A percentile compares a stretch with the other conserved stretches of the same genome.
phyloP scores from a whole-genome alignment of 2,329 filamentous ascomycete species.

The Penicillium janthinellum region DNA sequence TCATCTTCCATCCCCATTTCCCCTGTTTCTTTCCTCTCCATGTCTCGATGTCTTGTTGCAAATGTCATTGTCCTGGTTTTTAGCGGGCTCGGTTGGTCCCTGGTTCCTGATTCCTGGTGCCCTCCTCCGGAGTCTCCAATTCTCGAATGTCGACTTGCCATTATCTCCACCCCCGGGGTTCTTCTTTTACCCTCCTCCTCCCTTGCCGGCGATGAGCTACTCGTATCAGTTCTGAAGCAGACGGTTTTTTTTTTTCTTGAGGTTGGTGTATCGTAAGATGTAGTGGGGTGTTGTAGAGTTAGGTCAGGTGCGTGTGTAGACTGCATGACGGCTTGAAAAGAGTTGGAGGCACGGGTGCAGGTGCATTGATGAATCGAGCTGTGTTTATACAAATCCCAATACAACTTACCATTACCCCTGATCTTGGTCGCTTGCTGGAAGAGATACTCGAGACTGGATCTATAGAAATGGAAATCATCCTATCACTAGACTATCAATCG shows the following conservation, averaged over 20 bases:
- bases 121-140: not conserved
- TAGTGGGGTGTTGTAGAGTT: not conserved
- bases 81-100: slow-evolving; percentile 20
- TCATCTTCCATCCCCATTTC: slow-evolving; percentile 16
- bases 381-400: not conserved
- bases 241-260: slow-evolving; percentile 4
- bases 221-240: slow-evolving; percentile 24
- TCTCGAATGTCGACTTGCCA: not conserved
- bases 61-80: slow-evolving; percentile 29
- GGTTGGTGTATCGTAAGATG: not conserved
- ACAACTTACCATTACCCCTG: not conserved
- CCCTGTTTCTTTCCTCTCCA: not conserved
- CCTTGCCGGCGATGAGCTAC: slow-evolving; percentile 20
- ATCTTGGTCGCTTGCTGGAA: not conserved
- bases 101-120: slow-evolving; percentile 8
- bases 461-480: too few species aligned
- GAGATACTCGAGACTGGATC: too few species aligned
- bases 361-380: not conserved
- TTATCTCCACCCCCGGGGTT: not conserved
- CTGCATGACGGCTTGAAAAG: not conserved
- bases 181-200: not conserved
- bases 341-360: not conserved
- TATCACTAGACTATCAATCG: too few species aligned
- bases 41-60: slow-evolving; percentile 10
- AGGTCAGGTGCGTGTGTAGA: not conserved